Base-by-base conservation (phyloP, 495 filamentous ascomycete genomes). In the Terfezia boudieri region DNA sequence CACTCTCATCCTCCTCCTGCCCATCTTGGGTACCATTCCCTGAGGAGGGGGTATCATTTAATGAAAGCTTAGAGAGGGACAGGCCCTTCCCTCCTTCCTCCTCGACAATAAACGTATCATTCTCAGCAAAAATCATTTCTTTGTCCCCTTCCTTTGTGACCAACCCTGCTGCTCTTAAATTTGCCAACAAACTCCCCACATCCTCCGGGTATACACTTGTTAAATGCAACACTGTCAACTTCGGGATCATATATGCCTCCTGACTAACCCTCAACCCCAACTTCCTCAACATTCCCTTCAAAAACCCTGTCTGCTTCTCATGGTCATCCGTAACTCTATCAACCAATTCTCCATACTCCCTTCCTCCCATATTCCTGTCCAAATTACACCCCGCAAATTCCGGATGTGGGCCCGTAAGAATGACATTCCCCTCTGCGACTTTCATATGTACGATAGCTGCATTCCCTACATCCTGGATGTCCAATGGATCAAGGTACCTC, bases 321-420 rank as follows among this genome's bases (percentile, higher is more conserved):
- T 96, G 84, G 55, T 88, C 82, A 5, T 71, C 74, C n/a, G 73
- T 66, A 17, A 96, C 68, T 2, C 73, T 74, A 23, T 84, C 74
- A 17, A 95, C 74, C 0, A 87, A 61, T 7, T 79, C 69, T 12
- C 73, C 70, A 62, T 85, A 92, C 9, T 76, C 77, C 0, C 79
- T 75, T 0, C 80, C 71, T 6, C 74, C 72, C 17, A 74, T 68
- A 2, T 80, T 72, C 12, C 70, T 74, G 55, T 80, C 73, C 4
- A 96, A 76, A 60, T 93, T 94, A 38, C 70, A 74, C 8, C 82
- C 78, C 4, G 86, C 82, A 66, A 98, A 98, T 84, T 98, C 92
- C 50, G 90, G 89, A 73, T 98, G 92, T 46, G 89, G 84, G 0
- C 88, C 86, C 1, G 83, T 92, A 36, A 98, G 69, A 20, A 95